phyloP scores from a whole-genome alignment of 2,329 filamentous ascomycete species.

The Cercospora berteroae region DNA sequence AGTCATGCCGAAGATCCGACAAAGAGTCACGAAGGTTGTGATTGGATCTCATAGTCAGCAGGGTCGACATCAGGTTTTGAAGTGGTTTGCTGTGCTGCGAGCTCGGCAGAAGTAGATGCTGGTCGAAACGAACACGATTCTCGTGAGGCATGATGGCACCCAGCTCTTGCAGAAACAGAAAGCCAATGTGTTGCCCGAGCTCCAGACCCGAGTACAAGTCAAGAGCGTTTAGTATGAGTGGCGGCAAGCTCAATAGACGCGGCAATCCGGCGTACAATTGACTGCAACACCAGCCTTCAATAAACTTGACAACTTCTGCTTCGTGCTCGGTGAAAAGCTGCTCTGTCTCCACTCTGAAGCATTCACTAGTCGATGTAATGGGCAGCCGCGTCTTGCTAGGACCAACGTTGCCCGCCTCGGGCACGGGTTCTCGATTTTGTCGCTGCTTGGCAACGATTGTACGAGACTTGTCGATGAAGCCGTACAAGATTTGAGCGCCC shows the following conservation, averaged over 20 bases:
- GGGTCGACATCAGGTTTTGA: conserved; percentile 41
- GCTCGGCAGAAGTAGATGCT: conserved; percentile 52
- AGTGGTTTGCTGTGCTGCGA: conserved; percentile 46
- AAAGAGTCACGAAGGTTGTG: conserved; percentile 54
- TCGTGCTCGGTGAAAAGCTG: conserved; percentile 52
- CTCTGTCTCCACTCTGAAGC: conserved; percentile 25
- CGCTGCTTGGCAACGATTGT: conserved; percentile 43
- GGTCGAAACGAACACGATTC: conserved; percentile 62
- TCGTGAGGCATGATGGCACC: conserved; percentile 71
- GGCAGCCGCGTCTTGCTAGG: conserved; percentile 38
- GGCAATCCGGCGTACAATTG: conserved; percentile 54
- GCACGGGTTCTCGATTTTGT: conserved; percentile 38
- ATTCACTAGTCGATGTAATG: conserved; percentile 28
- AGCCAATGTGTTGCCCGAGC: conserved; percentile 51
- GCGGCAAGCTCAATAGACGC: conserved; percentile 60
- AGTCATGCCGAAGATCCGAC: conserved; percentile 58
- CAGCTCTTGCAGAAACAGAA: conserved; percentile 72
- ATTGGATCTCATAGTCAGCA: conserved; percentile 32
- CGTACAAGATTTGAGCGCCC: conserved; percentile 34
- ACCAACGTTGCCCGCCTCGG: conserved; percentile 36
- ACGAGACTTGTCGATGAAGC: conserved; percentile 44
- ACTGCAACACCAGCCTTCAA: conserved; percentile 66
- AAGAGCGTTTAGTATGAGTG: conserved; percentile 61
- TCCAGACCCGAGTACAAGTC: conserved; percentile 59
- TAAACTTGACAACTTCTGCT: conserved; percentile 61